Evolutionary conservation across 1,284 basidiomycete genomes (phyloP).

Genomic region (Ceratobasidium sp.): DNA sequence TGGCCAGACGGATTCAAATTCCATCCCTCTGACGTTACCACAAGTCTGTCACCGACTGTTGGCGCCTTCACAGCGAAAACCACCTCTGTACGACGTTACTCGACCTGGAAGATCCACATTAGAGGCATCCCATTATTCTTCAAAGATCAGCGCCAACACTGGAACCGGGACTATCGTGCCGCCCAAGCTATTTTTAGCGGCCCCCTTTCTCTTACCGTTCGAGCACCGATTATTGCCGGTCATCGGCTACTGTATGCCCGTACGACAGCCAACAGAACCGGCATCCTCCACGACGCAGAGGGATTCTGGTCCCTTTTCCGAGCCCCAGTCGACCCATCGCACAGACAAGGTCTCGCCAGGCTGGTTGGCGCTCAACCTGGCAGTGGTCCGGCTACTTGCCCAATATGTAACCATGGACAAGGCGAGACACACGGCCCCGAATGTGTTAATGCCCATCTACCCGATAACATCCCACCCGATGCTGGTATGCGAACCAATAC

Average conservation of each 20-base stretch:
- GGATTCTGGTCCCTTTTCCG: conserved; percentile 62
- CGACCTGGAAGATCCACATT: conserved; percentile 79
- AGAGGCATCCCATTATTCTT: conserved; percentile 66
- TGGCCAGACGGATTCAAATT: conserved; percentile 69
- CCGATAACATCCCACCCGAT: conserved; percentile 10
- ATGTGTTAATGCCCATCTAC: conserved; percentile 8
- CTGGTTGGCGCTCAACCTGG: conserved; percentile 50
- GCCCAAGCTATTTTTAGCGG: conserved; percentile 73
- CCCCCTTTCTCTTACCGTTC: conserved; percentile 64
- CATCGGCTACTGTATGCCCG: conserved; percentile 77
- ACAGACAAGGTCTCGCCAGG: conserved; percentile 42
- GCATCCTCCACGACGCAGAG: conserved; percentile 57
- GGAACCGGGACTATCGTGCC: conserved; percentile 71
- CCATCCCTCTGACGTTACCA: background rate
- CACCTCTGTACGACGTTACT: conserved; percentile 67
- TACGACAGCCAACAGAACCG: conserved; percentile 65
- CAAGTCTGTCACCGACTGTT: conserved; percentile 23
- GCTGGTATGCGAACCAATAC: conserved; percentile 8
- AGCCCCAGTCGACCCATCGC: conserved; percentile 48
- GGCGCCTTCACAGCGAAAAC: conserved; percentile 30
- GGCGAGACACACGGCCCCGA: conserved; percentile 7
- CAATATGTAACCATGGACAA: background rate
- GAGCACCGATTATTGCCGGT: conserved; percentile 69
- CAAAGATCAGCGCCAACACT: conserved; percentile 63
- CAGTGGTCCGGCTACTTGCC: background rate